These are phyloP conservation scores for Cyamopsis tetragonoloba DNA, from an alignment of 306 rosid species.

Conservation along the genomic window DNA sequence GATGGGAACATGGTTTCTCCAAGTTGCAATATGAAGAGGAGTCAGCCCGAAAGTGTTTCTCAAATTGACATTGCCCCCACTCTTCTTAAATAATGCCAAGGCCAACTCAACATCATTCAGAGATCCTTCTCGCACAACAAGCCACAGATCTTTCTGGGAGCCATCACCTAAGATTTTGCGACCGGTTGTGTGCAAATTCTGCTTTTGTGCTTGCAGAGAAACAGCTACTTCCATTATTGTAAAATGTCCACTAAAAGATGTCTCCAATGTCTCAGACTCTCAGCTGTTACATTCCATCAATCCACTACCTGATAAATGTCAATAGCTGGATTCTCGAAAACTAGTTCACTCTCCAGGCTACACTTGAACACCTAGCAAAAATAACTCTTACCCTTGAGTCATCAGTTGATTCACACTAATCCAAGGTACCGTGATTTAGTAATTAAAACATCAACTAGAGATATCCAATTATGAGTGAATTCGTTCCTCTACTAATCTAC, in stretches of 20 bases:
- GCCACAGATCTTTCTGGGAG: conserved; percentile 62
- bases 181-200: conserved; percentile 38
- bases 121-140: conserved; percentile 72
- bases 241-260: conserved; percentile 13
- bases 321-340: conserved; percentile 22
- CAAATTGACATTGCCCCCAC: conserved; percentile 67
- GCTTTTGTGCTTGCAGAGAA: conserved; percentile 61
- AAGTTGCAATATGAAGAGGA: conserved; percentile 88
- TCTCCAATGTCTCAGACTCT: conserved; percentile 12
- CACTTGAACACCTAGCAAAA: conserved; percentile 19
- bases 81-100: conserved; percentile 65
- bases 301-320: conserved; percentile 9
- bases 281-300: background rate
- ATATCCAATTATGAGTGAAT: conserved; percentile 16
- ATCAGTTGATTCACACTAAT: conserved; percentile 31
- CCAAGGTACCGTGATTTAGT: conserved; percentile 24
- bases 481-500: conserved; percentile 15
- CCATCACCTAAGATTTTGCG: conserved; percentile 41
- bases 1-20: conserved; percentile 94
- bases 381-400: conserved; percentile 13
- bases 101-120: conserved; percentile 66
- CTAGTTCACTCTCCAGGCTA: background rate
- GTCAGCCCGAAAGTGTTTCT: conserved; percentile 78
- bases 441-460: background rate
- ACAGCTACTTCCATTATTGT: conserved; percentile 49